These are phyloP conservation scores for Falciphora oryzae DNA, from an alignment of 2,329 filamentous ascomycete species.

Conservation along the genomic window DNA sequence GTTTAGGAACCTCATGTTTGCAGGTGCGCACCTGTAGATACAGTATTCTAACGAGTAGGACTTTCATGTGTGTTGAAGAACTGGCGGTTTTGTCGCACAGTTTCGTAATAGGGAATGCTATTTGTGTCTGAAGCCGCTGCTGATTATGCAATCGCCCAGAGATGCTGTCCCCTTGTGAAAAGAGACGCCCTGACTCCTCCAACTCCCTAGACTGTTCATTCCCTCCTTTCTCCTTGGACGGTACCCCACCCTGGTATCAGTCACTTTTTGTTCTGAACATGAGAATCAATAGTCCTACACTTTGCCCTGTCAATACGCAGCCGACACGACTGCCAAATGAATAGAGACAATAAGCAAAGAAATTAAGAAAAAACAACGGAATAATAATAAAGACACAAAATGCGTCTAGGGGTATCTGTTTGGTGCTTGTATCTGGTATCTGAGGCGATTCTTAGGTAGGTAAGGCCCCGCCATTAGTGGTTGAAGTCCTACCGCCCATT, in stretches of 20 bases:
- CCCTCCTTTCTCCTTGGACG: neutral
- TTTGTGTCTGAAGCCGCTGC: neutral
- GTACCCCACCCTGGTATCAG: neutral
- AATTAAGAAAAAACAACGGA: neutral
- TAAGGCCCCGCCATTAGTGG: neutral
- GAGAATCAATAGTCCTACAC: neutral
- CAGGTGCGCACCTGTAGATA: neutral
- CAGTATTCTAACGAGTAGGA: neutral
- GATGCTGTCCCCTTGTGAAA: neutral
- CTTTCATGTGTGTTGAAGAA: neutral
- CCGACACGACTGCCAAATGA: neutral
- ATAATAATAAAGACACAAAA: neutral
- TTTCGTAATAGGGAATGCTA: neutral
- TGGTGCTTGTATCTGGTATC: conserved; percentile 1
- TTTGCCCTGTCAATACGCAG: neutral
- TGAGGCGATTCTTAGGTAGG: neutral
- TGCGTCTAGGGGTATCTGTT: neutral
- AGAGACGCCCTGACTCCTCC: neutral
- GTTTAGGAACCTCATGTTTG: neutral
- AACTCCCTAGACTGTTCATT: neutral
- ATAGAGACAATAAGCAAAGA: neutral
- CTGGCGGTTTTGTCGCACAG: neutral
- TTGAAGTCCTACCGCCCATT: neutral
- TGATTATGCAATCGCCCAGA: neutral
- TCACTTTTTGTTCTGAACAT: neutral